Evolutionary conservation across 257 asterid genomes (phyloP).

Genomic region (Salvia rosmarinus): DNA sequence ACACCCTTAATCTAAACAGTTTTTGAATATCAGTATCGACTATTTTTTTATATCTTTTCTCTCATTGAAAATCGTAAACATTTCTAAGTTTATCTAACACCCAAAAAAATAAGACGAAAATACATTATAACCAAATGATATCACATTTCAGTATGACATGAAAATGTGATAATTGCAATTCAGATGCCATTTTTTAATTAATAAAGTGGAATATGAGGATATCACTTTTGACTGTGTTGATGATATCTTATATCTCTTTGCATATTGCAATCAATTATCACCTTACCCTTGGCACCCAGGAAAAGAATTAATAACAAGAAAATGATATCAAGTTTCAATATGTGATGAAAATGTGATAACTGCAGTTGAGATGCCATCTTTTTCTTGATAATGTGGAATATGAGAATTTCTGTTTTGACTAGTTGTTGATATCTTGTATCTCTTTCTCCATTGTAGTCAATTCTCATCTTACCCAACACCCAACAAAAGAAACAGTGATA

Average conservation of each 20-base stretch:
- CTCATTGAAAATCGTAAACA: not conserved
- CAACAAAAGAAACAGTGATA: not conserved
- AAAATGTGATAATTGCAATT: not conserved
- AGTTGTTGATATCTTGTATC: too few species aligned
- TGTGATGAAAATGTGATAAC: not conserved
- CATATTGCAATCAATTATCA: too few species aligned
- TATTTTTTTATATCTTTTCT: not conserved
- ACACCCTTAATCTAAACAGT: too few species aligned
- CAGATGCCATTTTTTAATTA: not conserved
- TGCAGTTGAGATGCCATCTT: not conserved
- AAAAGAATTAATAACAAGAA: too few species aligned
- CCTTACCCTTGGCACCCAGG: too few species aligned
- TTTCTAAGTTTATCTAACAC: not conserved
- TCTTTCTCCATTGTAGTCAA: not conserved
- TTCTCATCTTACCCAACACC: not conserved
- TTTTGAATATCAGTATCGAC: not conserved
- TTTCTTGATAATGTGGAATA: not conserved
- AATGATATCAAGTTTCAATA: too few species aligned
- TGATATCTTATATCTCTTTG: too few species aligned
- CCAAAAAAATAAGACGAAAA: not conserved
- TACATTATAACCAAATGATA: not conserved
- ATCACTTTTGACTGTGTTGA: too few species aligned
- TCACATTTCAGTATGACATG: not conserved
- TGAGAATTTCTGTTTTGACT: not conserved
- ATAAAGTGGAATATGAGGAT: too few species aligned